Evolutionary conservation across 345 rosid species (phyloP), one percentile per base, ranked within the genome.

Genomic region (Hirschfeldia incana): DNA sequence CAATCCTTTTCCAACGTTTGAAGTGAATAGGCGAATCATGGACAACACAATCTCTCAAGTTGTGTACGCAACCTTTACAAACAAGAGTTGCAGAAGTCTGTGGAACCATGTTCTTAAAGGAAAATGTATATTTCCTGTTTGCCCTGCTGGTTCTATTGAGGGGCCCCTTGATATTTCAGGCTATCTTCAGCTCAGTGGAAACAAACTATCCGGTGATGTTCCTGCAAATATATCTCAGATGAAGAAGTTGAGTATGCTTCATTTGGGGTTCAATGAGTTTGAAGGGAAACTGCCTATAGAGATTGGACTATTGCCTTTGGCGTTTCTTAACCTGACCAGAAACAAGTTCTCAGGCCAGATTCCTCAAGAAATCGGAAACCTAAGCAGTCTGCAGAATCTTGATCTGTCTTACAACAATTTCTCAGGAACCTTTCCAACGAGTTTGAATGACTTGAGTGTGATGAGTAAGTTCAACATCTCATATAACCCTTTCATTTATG

Each of bases 391-490:
- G 27, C 89, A 81, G 84, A 87, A 87, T 81, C 95, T 94, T 58
- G 98, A 94, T 76, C 81, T 94, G 77, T 92, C 98, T 34, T 81
- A 21, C 73, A 94, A 94, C 85, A 91, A 91, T 46, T 92, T 94
- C 79, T 92, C 97, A 17, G 97, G 97, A 33, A 36, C n/a, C 59
- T 92, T 92, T 63, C 97, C 98, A 0, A 39, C 82, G 2, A 91
- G 88, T 87, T 79, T 94, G 66, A 88, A 80, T 73, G 78, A 76
- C 46, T 82, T 92, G 88, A 65, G 65, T 36, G 91, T 87, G 51
- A 77, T 94, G 44, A 94, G 81, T 82, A 89, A 90, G 88, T 92
- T 94, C 84, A 92, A 94, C 78, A 84, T 94, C 82, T 94, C 98
- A 13, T 90, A 76, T 86, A 94, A 94, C 85, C 94, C 88, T 4